Evolutionary conservation across 768 basidiomycete genomes (phyloP), one percentile per base, ranked within the genome.

Genomic region (Suillus subluteus): DNA sequence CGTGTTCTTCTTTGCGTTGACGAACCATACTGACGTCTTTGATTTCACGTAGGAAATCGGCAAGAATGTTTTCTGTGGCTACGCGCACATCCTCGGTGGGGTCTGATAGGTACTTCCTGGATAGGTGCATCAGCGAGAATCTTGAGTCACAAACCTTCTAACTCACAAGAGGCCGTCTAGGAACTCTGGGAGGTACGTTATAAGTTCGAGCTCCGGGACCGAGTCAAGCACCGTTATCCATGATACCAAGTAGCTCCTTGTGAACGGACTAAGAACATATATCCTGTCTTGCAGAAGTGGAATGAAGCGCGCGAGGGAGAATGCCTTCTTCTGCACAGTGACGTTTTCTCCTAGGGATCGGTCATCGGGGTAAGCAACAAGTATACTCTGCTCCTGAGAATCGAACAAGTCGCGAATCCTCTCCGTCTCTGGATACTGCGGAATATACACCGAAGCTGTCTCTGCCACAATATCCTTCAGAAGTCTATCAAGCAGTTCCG

Each of bases 381-480:
- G 78, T 43, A 94, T 88, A 15, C 89, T 85, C 66, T 77, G 71
- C 21, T 77, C 80, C 65, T 82, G 81, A 52, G 77, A 73, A 55
- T 87, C 84, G 37, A 72, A 74, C 59, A 79, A 75, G 54, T 78
- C 67, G 58, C 90, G 84, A 56, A 87, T 80, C 70, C 85, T 88
- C 75, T 91, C 91, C 0, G 90, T 91, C 74, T 94, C 93, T 3
- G 90, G 87, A 74, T 92, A 92, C 66, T 93, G 88, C 12, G 96
- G 95, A 62, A 98, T 90, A 75, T 98, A 98, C 43, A 93, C 91
- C 0, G 96, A 95, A 2, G 97, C 98, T 9, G 95, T 94, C 79
- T 99, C 98, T 15, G 96, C 92, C 6, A 99, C 97, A 58, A 98
- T 97, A 71, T 99, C 98, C 74, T 99, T 98, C 71, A 99, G 86